Evolutionary conservation across 179 eudicot genomes (phyloP).

Genomic region (Silene vulgaris): DNA sequence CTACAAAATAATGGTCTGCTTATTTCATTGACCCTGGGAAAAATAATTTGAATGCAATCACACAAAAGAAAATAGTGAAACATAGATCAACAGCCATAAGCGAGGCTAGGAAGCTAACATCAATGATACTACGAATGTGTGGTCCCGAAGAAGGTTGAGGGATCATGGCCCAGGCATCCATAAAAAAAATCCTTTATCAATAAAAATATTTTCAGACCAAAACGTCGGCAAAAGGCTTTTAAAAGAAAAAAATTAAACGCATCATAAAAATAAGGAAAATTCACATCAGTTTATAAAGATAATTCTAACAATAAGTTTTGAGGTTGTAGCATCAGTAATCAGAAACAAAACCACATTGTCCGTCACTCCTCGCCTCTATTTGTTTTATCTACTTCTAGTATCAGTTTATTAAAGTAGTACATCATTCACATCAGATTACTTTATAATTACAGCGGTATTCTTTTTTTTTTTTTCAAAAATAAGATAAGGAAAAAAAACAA

Average conservation of each 20-base stretch:
- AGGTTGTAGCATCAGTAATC: background rate
- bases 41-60: background rate
- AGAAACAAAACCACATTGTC: background rate
- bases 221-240: too few species aligned
- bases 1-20: background rate
- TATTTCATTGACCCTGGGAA: background rate
- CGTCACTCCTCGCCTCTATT: background rate
- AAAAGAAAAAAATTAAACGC: too few species aligned
- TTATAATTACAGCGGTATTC: background rate
- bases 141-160: background rate
- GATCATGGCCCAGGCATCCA: background rate
- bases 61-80: too few species aligned
- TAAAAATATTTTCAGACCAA: too few species aligned
- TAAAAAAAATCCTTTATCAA: background rate
- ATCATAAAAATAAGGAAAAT: background rate
- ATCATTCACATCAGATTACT: slow-evolving; percentile 6
- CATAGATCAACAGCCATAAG: too few species aligned
- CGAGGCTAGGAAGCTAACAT: background rate
- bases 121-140: background rate
- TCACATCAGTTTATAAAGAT: background rate
- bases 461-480: background rate
- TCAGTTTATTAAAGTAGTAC: background rate
- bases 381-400: background rate
- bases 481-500: background rate
- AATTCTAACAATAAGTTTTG: background rate